Base-by-base conservation (phyloP, 2,329 filamentous ascomycete species). In the Massarina eburnea region DNA sequence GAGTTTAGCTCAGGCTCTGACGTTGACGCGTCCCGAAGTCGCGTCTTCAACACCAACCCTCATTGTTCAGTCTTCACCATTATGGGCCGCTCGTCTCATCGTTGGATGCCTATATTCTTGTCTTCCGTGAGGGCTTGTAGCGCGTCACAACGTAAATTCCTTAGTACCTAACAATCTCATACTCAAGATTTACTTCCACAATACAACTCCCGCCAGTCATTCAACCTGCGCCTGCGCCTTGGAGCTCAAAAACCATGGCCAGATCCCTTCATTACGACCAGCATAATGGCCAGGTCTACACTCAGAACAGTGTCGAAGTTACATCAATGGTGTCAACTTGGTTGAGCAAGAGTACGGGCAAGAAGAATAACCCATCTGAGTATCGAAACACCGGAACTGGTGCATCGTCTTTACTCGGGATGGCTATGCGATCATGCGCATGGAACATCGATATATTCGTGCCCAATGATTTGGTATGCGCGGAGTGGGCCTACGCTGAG, bases 281-380 rank as follows among this genome's bases (percentile, higher is more conserved):
- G 21, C 26, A 19, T 19, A 45, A 51, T 5, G 57, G 59, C 8
- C 54, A 55, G 12, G 52, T 61, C 29, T 62, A 52, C 36, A 49
- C 40, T 9, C 54, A 62, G 37, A 49, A 30, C 3, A 50, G 40
- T 3, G 22, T 37, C 8, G 34, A 35, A 10, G 52, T 54, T 14
- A 38, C 32, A 12, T 58, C 59, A 15, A 62, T 59, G 57, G 36
- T 55, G 19, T 43, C 51, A 10, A 45, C 26, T 27, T 62, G 59
- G 59, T 34, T 46, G 20, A 52, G 39, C 20, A 42, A 47, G 27
- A 47, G 45, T 17, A 39, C 46, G n/a, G 55, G 58, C 17, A 51
- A 20, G 40, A 47, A 43, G n/a, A 18, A 45, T n/a, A 37, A 54
- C 24, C 55, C 51, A 18, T 33, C 40, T 8, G 35, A 32, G 14